Base-by-base conservation (phyloP, 2,329 filamentous ascomycete genomes). In the Fusarium anthophilum region DNA sequence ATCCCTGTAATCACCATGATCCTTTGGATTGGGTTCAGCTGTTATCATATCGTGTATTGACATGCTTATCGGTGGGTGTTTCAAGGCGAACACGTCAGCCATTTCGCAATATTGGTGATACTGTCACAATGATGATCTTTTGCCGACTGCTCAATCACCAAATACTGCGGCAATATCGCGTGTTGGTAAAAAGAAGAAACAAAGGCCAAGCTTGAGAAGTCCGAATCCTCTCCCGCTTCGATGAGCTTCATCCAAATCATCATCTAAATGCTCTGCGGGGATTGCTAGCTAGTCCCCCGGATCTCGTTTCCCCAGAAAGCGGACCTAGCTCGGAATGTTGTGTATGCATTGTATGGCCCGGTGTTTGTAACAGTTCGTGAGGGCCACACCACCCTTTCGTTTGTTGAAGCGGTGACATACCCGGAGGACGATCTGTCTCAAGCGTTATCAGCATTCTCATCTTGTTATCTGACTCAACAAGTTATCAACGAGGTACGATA, bases 221-320 rank as follows among this genome's bases (percentile, higher is more conserved):
- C 55, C 59, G 32, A 69, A 50, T 56, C 37, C 45, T 70, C 66
- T 37, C 24, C 44, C 61, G 18, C 24, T 30, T 57, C 30, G 30
- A 66, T 51, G 32, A 66, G 45, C 62, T 57, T 62, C 54, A 55
- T 64, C 62, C 41, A 32, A 35, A 54, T 60, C 39, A 59, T 26
- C 44, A 54, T 68, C 58, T 28, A 54, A 65, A 60, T 64, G 41
- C 41, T 65, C 39, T 74, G 70, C 57, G 73, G 73, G 69, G 72
- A 51, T 44, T 61, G 20, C 62, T 55, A 61, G 48, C 66, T 76
- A 72, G 64, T 71, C 60, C 63, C 72, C 73, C 69, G 38, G 70
- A 69, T 56, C 63, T 67, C 41, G 35, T 30, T 75, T 76, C 73
- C 73, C 73, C 73, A 65, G 73, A 75, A 58, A 59, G 60, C 62